These are phyloP conservation scores for Imleria badia DNA, from an alignment of 768 basidiomycete genomes.

Conservation along the genomic window DNA sequence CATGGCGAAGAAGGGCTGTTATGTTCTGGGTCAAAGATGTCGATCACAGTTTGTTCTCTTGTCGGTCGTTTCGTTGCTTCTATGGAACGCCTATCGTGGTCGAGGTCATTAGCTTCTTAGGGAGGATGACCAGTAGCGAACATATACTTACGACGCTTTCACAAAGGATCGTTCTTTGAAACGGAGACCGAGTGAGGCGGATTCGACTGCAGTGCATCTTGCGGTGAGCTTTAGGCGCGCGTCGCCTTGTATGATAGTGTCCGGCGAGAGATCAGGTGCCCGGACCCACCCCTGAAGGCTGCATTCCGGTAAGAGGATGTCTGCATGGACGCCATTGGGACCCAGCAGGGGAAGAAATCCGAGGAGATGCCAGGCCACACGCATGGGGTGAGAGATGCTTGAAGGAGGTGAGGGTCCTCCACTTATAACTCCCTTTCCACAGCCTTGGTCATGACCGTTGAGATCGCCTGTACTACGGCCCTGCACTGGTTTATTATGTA, in stretches of 20 bases:
- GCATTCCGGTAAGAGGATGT: background rate
- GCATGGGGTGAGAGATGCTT: too few relatives aligned
- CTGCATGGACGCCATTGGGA: background rate
- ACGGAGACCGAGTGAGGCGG: background rate
- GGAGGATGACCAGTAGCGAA: background rate
- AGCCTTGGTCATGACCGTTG: too few relatives aligned
- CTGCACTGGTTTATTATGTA: too few relatives aligned
- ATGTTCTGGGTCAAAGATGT: background rate
- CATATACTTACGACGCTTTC: background rate
- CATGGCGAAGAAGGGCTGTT: background rate
- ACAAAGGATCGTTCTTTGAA: slow-evolving; percentile 3
- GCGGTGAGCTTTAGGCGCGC: background rate
- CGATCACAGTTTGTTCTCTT: background rate
- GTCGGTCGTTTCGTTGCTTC: background rate
- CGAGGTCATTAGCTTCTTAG: background rate
- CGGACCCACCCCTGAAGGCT: background rate
- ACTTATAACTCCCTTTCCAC: too few relatives aligned
- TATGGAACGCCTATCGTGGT: slow-evolving; percentile 2
- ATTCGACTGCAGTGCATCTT: background rate
- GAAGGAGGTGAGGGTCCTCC: too few relatives aligned
- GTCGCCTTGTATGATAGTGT: background rate
- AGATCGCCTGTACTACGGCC: too few relatives aligned
- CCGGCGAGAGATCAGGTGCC: background rate
- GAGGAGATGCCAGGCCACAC: too few relatives aligned
- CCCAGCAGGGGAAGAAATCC: too few relatives aligned